phyloP scores from a whole-genome alignment of 2,329 filamentous ascomycete genomes.

The Drechslera avenae region DNA sequence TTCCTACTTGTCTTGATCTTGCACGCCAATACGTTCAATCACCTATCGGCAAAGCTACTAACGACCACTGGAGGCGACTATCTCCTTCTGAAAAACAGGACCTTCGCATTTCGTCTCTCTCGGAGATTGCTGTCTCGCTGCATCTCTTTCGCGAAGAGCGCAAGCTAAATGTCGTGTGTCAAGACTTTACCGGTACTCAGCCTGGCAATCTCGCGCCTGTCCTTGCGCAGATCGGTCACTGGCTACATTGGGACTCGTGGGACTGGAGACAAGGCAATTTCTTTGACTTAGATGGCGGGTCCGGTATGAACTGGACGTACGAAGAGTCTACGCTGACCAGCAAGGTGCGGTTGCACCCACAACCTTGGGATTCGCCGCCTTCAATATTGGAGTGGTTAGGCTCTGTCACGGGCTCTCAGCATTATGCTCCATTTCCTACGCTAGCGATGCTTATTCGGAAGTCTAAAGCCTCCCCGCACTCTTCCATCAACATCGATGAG shows the following conservation, averaged over 20 bases:
- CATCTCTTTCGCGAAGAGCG: conserved; percentile 90
- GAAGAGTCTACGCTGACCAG: conserved; percentile 55
- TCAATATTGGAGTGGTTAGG: conserved; percentile 62
- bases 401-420: conserved; percentile 36
- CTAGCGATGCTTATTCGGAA: conserved; percentile 45
- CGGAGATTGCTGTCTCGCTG: conserved; percentile 71
- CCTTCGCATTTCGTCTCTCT: conserved; percentile 62
- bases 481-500: conserved; percentile 45
- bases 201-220: conserved; percentile 68
- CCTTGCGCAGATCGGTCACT: conserved; percentile 78
- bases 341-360: conserved; percentile 33
- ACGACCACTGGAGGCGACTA: conserved; percentile 61
- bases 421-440: conserved; percentile 44
- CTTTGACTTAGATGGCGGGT: conserved; percentile 66
- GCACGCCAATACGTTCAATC: conserved; percentile 45
- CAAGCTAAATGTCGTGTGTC: conserved; percentile 71
- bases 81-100: conserved; percentile 49
- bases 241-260: conserved; percentile 78
- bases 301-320: conserved; percentile 60
- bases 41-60: conserved; percentile 46
- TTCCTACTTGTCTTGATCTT: conserved; percentile 36
- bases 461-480: conserved; percentile 46
- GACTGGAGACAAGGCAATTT: conserved; percentile 57
- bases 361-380: conserved; percentile 56
- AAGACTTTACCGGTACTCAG: conserved; percentile 54